Percentiles rank a stretch among this genome's conserved stretches.
Conservation (phyloP, 2,329 filamentous ascomycete genomes). For the Ophiocordyceps robertsii region DNA sequence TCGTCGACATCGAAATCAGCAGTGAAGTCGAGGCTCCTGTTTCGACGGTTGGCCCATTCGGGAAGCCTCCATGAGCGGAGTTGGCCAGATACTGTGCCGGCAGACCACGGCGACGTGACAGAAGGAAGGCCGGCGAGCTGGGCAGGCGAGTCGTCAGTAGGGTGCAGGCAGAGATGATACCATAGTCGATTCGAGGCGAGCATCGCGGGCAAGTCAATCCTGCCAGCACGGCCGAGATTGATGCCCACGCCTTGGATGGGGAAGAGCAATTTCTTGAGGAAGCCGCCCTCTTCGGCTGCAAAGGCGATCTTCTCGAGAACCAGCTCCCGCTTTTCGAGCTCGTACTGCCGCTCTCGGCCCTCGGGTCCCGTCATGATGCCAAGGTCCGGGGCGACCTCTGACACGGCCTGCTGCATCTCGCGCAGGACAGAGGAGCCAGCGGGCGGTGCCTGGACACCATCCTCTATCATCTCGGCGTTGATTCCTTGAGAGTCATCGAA, state of each 20-base stretch:
- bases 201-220: slow-evolving; percentile 62
- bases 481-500: slow-evolving; percentile 92
- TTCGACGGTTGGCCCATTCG: slow-evolving; percentile 92
- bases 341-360: slow-evolving; percentile 60
- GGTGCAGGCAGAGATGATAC: slow-evolving; percentile 88
- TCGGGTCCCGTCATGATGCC: slow-evolving; percentile 57
- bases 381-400: slow-evolving; percentile 64
- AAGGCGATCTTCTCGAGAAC: slow-evolving; percentile 76
- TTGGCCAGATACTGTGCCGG: slow-evolving; percentile 82
- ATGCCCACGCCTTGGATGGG: slow-evolving; percentile 69
- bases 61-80: slow-evolving; percentile 85
- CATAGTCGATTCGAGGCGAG: slow-evolving; percentile 80
- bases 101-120: slow-evolving; percentile 79
- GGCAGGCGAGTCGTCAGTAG: slow-evolving; percentile 72
- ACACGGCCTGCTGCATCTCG: slow-evolving; percentile 75
- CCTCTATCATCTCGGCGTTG: slow-evolving; percentile 93
- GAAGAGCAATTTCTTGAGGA: slow-evolving; percentile 70
- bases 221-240: slow-evolving; percentile 60
- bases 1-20: slow-evolving; percentile 93
- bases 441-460: slow-evolving; percentile 65
- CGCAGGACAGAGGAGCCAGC: slow-evolving; percentile 72
- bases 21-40: slow-evolving; percentile 85
- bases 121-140: slow-evolving; percentile 59
- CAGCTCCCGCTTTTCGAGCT: slow-evolving; percentile 68
- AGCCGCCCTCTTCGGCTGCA: slow-evolving; percentile 71